Conservation (phyloP, 2,329 filamentous ascomycete genomes). For the Arthrocladium fulminans region DNA sequence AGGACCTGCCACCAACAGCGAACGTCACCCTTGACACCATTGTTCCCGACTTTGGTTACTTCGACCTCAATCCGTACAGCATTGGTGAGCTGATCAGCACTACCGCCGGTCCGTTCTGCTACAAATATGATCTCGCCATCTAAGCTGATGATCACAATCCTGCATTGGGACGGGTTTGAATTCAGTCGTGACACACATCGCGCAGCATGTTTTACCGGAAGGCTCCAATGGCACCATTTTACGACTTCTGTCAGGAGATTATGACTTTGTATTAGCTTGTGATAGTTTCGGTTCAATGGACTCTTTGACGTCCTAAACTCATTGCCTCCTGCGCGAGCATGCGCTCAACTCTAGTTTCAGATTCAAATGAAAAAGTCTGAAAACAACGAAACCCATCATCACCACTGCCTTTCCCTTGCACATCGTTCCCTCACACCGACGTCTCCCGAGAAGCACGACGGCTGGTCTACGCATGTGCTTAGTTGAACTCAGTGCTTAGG, state of each 20-base stretch:
- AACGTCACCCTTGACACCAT: constrained; percentile 22
- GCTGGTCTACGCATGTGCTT: no score
- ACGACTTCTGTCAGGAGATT: not conserved
- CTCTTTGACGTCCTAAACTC: not conserved
- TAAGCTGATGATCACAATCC: constrained; percentile 10
- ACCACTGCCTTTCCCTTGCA: no score
- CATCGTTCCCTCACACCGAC: no score
- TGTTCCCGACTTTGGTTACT: constrained; percentile 20
- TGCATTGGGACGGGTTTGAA: not conserved
- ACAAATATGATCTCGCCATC: constrained; percentile 21
- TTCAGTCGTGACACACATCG: not conserved
- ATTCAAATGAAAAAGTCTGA: not conserved
- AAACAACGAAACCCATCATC: no score
- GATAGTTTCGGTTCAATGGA: no score
- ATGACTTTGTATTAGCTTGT: not conserved
- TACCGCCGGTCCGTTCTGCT: constrained; percentile 23
- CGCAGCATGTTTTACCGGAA: no score
- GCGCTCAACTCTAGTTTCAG: not conserved
- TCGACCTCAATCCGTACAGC: constrained; percentile 9
- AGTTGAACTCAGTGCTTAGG: no score
- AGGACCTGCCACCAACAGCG: constrained; percentile 20
- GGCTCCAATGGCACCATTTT: no score
- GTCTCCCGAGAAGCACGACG: no score
- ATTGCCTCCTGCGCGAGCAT: not conserved
- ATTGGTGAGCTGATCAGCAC: constrained; percentile 22